Conservation (phyloP, 192 early-diverging fungal genomes). For the Coemansia sp. region DNA sequence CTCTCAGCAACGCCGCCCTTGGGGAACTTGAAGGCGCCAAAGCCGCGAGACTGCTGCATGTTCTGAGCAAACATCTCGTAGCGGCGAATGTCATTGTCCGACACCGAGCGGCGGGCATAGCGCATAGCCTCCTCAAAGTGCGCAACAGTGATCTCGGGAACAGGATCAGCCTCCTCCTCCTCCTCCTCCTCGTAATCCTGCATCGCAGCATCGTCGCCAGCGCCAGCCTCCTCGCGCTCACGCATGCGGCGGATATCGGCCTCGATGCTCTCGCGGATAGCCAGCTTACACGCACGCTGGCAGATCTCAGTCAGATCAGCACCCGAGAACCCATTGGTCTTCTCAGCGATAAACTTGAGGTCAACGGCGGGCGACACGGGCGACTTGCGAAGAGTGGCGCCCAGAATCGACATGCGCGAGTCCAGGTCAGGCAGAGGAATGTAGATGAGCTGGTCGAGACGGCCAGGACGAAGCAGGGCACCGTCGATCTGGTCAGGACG, state of each 20-base stretch:
- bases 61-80: slow-evolving; percentile 99
- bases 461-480: slow-evolving; percentile 95
- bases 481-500: slow-evolving; percentile 98
- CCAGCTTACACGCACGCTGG: slow-evolving; percentile 95
- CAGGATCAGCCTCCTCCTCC: slow-evolving; percentile 73
- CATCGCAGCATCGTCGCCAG: slow-evolving; percentile 72
- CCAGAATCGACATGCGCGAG: slow-evolving; percentile 81
- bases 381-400: slow-evolving; percentile 91
- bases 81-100: slow-evolving; percentile 94
- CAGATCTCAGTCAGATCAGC: slow-evolving; percentile 98
- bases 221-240: slow-evolving; percentile 68
- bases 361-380: slow-evolving; percentile 80
- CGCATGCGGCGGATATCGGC: slow-evolving; percentile 75
- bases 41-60: slow-evolving; percentile 91
- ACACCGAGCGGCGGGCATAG: slow-evolving; percentile 93
- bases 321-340: slow-evolving; percentile 93
- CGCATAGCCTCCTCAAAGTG: slow-evolving; percentile 99
- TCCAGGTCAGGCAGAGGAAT: slow-evolving; percentile 89
- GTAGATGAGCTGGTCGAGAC: slow-evolving; percentile 98
- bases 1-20: slow-evolving; percentile 50
- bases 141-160: slow-evolving; percentile 87
- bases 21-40: slow-evolving; percentile 98
- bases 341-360: slow-evolving; percentile 80
- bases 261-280: slow-evolving; percentile 95
- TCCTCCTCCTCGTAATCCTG: slow-evolving; percentile 69